These are phyloP conservation scores for Linnemannia elongata DNA, from an alignment of 192 early-diverging fungal genomes.

Conservation along the genomic window DNA sequence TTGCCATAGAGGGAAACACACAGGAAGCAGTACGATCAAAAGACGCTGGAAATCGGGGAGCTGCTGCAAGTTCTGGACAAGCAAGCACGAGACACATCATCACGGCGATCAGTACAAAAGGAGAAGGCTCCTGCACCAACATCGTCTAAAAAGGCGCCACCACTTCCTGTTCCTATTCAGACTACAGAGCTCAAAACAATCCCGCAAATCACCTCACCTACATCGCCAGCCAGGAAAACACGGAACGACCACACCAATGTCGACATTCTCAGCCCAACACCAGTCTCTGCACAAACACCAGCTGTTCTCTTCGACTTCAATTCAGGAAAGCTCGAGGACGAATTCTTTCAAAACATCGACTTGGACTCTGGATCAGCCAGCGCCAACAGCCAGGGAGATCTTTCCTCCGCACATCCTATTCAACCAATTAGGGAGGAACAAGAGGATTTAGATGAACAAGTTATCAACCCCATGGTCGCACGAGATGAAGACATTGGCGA, in stretches of 20 bases:
- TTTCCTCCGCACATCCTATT: constrained; percentile 9
- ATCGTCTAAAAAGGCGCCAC: constrained; percentile 24
- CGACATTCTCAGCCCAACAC: constrained; percentile 46
- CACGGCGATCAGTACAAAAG: neutral
- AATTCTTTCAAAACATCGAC: constrained; percentile 59
- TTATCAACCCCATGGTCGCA: constrained; percentile 66
- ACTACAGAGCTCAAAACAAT: constrained; percentile 22
- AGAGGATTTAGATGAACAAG: constrained; percentile 26
- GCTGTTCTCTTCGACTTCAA: constrained; percentile 59
- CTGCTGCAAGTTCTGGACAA: constrained; percentile 59
- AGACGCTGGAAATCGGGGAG: constrained; percentile 63
- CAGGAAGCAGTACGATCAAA: constrained; percentile 67
- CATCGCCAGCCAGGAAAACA: constrained; percentile 35
- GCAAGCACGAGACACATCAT: neutral
- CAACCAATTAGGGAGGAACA: constrained; percentile 4
- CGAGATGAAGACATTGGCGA: constrained; percentile 65
- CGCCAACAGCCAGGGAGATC: neutral
- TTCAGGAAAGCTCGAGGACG: constrained; percentile 62
- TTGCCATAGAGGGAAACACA: constrained; percentile 63
- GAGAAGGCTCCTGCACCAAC: constrained; percentile 10
- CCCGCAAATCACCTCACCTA: constrained; percentile 28
- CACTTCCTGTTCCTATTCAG: constrained; percentile 23
- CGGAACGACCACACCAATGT: constrained; percentile 52
- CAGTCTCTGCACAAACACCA: constrained; percentile 35
- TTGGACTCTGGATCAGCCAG: constrained; percentile 8